Conservation (phyloP, 2,329 filamentous ascomycete species). For the Colletotrichum truncatum region DNA sequence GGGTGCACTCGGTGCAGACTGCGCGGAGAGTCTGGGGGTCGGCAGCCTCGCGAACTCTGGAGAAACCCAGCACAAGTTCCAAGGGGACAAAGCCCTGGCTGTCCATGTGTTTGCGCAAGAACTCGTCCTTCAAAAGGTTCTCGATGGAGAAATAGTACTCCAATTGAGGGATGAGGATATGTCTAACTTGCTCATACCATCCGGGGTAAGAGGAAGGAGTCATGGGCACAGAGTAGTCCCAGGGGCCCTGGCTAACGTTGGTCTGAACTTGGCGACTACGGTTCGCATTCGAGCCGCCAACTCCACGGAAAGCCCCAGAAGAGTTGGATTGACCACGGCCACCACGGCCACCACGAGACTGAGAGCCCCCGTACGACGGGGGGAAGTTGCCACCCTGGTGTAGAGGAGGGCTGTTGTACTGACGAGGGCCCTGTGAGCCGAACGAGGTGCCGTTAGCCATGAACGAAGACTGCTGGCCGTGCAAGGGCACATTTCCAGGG, state of each 20-base stretch:
- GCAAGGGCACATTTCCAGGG: constrained; percentile 40
- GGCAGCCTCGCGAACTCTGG: constrained; percentile 77
- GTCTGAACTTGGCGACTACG: constrained; percentile 48
- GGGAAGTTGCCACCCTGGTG: constrained; percentile 42
- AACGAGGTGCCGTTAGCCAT: constrained; percentile 44
- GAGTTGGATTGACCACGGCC: constrained; percentile 25
- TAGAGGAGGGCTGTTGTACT: constrained; percentile 53
- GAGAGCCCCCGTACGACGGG: constrained; percentile 19
- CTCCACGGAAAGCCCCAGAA: constrained; percentile 20
- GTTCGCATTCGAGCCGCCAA: constrained; percentile 30
- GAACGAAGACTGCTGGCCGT: constrained; percentile 44
- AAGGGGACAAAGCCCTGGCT: constrained; percentile 91
- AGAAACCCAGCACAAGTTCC: constrained; percentile 84
- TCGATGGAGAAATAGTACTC: constrained; percentile 98
- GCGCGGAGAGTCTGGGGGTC: constrained; percentile 52
- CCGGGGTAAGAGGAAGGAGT: not conserved
- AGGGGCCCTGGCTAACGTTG: constrained; percentile 40
- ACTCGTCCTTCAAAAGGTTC: constrained; percentile 94
- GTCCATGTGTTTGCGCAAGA: constrained; percentile 91
- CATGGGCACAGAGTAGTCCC: constrained; percentile 48
- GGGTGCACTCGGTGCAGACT: constrained; percentile 70
- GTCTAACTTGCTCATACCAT: constrained; percentile 18
- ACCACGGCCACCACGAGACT: constrained; percentile 25
- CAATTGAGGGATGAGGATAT: constrained; percentile 59
- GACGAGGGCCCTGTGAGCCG: constrained; percentile 39